Evolutionary conservation across 2,329 filamentous ascomycete genomes (phyloP).

Genomic region (Talaromyces piceae): DNA sequence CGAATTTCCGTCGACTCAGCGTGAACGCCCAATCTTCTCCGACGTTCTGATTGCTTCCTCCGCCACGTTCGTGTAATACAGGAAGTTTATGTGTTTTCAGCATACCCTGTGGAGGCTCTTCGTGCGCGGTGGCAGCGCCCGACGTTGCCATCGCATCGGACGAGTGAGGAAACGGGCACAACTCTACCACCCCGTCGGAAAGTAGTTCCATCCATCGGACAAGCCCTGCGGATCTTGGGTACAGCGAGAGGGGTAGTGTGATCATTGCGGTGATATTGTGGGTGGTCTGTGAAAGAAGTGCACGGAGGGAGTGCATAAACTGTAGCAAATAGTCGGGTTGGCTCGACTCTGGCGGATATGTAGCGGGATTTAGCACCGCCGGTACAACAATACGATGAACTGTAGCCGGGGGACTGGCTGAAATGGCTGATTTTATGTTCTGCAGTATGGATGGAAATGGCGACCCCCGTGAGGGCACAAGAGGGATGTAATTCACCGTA

Average conservation of each 20-base stretch:
- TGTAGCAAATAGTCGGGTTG: constrained; percentile 67
- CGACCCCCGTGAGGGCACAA: constrained; percentile 36
- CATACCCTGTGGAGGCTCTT: constrained; percentile 79
- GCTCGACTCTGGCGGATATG: constrained; percentile 64
- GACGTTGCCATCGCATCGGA: constrained; percentile 46
- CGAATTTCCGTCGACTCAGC: constrained; percentile 72
- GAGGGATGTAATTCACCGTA: constrained; percentile 47
- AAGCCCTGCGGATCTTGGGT: constrained; percentile 66
- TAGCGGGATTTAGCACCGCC: constrained; percentile 72
- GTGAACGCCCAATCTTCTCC: constrained; percentile 88
- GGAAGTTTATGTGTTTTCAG: constrained; percentile 76
- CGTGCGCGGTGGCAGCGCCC: constrained; percentile 49
- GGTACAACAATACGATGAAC: constrained; percentile 83
- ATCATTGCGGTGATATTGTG: constrained; percentile 62
- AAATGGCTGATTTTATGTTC: constrained; percentile 50
- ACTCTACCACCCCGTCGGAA: constrained; percentile 76
- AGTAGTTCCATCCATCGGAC: constrained; percentile 81
- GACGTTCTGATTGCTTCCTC: constrained; percentile 62
- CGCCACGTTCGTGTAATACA: constrained; percentile 79
- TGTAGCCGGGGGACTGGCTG: constrained; percentile 49
- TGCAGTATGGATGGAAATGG: constrained; percentile 60
- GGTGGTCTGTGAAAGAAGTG: constrained; percentile 62
- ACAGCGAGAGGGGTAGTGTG: constrained; percentile 72
- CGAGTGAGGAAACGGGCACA: constrained; percentile 64
- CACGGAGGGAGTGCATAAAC: constrained; percentile 72